Percentiles rank a stretch among this genome's conserved stretches.
phyloP scores from a whole-genome alignment of 129 eudicot species.

The Daucus carota region DH1_v3.0 NC_030387.2:33238501-33239000 shows the following conservation, averaged over 20 bases:
- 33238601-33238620: slow-evolving; percentile 95
- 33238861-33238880: slow-evolving; percentile 79
- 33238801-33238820: background rate
- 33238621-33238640: slow-evolving; percentile 80
- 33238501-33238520: slow-evolving; percentile 94
- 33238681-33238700: slow-evolving; percentile 99
- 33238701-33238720: slow-evolving; percentile 91
- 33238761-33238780: background rate
- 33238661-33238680: slow-evolving; percentile 90
- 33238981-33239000: background rate
- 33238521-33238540: slow-evolving; percentile 91
- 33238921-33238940: background rate
- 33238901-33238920: background rate
- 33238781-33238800: slow-evolving; percentile 1
- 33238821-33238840: slow-evolving; percentile 62
- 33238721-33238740: slow-evolving; percentile 89
- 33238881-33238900: slow-evolving; percentile 47
- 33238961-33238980: background rate
- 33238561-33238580: slow-evolving; percentile 82
- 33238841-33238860: slow-evolving; percentile 80
- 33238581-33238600: slow-evolving; percentile 91
- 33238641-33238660: slow-evolving; percentile 83
- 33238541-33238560: slow-evolving; percentile 70
- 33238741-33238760: background rate
- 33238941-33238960: background rate